phyloP scores from a whole-genome alignment of 1,284 basidiomycete genomes.

The Ustilago crameri region DNA sequence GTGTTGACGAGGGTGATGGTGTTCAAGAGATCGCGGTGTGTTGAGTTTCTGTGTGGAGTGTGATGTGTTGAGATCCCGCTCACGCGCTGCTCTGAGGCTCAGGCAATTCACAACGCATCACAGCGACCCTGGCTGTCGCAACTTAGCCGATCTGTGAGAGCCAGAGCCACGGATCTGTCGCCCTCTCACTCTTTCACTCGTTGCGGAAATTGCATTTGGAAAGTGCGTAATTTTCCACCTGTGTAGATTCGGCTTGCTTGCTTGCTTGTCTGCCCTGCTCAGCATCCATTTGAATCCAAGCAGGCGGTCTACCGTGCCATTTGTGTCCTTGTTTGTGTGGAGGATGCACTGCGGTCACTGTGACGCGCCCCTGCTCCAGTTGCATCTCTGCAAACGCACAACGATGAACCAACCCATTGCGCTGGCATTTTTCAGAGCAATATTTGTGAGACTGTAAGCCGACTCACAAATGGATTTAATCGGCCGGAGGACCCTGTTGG shows the following conservation, averaged over 20 bases:
- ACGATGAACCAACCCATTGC: constrained; percentile 17
- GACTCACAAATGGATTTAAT: too few species aligned
- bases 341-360: constrained; percentile 2
- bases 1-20: background rate
- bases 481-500: background rate
- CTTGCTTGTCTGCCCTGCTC: background rate
- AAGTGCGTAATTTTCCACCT: constrained; percentile 1
- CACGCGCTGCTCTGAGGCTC: background rate
- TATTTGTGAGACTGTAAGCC: too few species aligned
- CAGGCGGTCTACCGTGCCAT: too few species aligned
- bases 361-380: constrained; percentile 2
- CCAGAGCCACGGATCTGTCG: constrained; percentile 5
- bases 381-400: constrained; percentile 6
- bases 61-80: background rate
- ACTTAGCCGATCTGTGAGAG: constrained; percentile 37
- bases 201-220: constrained; percentile 11
- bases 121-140: background rate
- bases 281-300: too few species aligned
- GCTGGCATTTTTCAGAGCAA: too few species aligned
- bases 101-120: too few species aligned
- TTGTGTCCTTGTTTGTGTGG: constrained; percentile 1
- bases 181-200: background rate
- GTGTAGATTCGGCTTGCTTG: background rate
- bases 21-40: background rate
- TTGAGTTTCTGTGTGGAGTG: background rate